phyloP scores from a whole-genome alignment of 2,329 filamentous ascomycete genomes.

The Cladosporium sp. region DNA sequence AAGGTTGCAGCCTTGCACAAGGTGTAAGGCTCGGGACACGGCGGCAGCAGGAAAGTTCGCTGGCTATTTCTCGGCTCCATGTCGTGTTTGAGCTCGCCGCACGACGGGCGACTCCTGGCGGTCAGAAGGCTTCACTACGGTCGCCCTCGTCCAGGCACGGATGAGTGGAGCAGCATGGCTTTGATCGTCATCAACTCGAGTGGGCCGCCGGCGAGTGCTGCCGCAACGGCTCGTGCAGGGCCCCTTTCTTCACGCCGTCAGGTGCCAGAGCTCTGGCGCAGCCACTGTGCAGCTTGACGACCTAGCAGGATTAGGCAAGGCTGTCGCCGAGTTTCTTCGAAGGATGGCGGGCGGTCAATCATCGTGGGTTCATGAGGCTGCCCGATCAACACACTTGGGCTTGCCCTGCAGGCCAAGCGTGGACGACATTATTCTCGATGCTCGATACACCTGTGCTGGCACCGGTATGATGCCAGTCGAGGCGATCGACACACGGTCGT shows the following conservation, averaged over 20 bases:
- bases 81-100: neutral
- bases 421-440: neutral
- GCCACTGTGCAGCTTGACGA: slow-evolving; percentile 2
- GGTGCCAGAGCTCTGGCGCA: neutral
- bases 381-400: slow-evolving; percentile 6
- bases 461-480: neutral
- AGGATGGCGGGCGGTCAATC: slow-evolving; percentile 10
- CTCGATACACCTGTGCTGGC: neutral
- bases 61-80: slow-evolving; percentile 10
- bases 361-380: slow-evolving; percentile 12
- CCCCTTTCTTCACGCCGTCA: slow-evolving; percentile 8
- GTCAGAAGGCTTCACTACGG: slow-evolving; percentile 7
- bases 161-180: neutral
- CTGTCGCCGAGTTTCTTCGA: neutral
- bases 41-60: neutral
- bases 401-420: slow-evolving; percentile 2
- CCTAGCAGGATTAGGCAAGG: slow-evolving; percentile 10
- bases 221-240: slow-evolving; percentile 11
- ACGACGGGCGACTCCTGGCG: neutral
- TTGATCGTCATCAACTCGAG: slow-evolving; percentile 6
- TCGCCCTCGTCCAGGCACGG: neutral
- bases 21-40: neutral
- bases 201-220: slow-evolving; percentile 7
- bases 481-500: neutral
- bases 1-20: slow-evolving; percentile 7